Evolutionary conservation across 345 rosid species (phyloP).

Genomic region (Populus alba): DNA sequence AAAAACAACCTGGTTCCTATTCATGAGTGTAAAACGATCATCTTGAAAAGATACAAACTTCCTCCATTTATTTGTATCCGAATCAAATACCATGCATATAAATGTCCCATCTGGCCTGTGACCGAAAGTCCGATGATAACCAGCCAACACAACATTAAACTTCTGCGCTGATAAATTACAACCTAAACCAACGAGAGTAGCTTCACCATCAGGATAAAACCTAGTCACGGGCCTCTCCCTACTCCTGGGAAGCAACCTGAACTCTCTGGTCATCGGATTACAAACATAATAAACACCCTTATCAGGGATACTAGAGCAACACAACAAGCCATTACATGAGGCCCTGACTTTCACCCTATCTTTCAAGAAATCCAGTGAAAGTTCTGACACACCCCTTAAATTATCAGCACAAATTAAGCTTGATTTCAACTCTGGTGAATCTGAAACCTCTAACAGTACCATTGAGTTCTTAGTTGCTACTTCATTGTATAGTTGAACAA

Average conservation of each 20-base stretch:
- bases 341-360: constrained; percentile 77
- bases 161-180: constrained; percentile 42
- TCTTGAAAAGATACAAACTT: constrained; percentile 63
- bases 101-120: constrained; percentile 80
- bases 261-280: constrained; percentile 79
- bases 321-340: constrained; percentile 80
- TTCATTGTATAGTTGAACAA: constrained; percentile 49
- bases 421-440: constrained; percentile 45
- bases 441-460: constrained; percentile 61
- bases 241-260: constrained; percentile 55
- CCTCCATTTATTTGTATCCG: constrained; percentile 72
- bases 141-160: constrained; percentile 73
- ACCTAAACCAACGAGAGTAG: constrained; percentile 76
- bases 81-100: constrained; percentile 73
- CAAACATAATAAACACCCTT: constrained; percentile 80
- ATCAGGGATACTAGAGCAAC: constrained; percentile 81
- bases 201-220: constrained; percentile 81
- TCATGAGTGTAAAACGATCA: constrained; percentile 70
- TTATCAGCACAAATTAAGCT: constrained; percentile 63
- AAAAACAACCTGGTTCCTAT: constrained; percentile 74
- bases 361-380: constrained; percentile 64
- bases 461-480: constrained; percentile 46
- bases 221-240: constrained; percentile 68
- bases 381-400: constrained; percentile 60
- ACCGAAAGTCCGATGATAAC: constrained; percentile 76